Base-by-base conservation (phyloP, 2,329 filamentous ascomycete genomes). In the Coleophoma eucalyptorum region DNA sequence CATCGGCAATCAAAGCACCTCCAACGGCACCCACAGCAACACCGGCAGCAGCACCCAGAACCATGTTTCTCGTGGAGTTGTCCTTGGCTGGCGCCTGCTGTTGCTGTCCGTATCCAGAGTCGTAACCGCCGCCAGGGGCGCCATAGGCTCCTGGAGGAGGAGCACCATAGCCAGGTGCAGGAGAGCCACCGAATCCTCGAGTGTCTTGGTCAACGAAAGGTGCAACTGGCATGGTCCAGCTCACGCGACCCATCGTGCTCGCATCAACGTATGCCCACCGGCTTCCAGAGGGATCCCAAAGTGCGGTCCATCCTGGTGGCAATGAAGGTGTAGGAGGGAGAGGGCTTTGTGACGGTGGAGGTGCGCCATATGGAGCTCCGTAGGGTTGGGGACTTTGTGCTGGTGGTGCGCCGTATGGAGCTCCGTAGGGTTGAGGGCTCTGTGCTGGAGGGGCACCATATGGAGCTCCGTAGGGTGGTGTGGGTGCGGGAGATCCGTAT, bases 261-360 rank as follows among this genome's bases (percentile, higher is more conserved):
- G 42, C 20, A 32, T 87, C 82, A 51, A 81, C 72, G 61, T 84
- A 88, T 69, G 80, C 87, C 70, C 80, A 86, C 49, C 80, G 79
- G 62, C 84, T 79, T 54, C 75, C 70, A 53, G 72, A 73, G 52
- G 79, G 75, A 56, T 87, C 83, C 67, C 77, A 87, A 66, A 84
- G 78, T 26, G 81, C 73, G 34, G 72, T 69, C 84, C 84, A 87
- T 57, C 83, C 84, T 47, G 72, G 61, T 21, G 84, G 75, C 57
- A 86, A 70, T 54, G 79, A 71, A 20, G 83, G 76, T 4, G 59
- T 19, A n/a, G 46, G 46, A 20, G 46, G 42, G 12, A 44, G n/a
- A 26, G 42, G 12, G 8, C 11, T 26, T 13, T 65, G 68, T 32
- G 66, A 67, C 2, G 61, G 62, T 19, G 59, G 51, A 34, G 65